Evolutionary conservation across 257 asterid species (phyloP), one percentile per base, ranked within the genome.

Genomic region (Leonotis leonurus): DNA sequence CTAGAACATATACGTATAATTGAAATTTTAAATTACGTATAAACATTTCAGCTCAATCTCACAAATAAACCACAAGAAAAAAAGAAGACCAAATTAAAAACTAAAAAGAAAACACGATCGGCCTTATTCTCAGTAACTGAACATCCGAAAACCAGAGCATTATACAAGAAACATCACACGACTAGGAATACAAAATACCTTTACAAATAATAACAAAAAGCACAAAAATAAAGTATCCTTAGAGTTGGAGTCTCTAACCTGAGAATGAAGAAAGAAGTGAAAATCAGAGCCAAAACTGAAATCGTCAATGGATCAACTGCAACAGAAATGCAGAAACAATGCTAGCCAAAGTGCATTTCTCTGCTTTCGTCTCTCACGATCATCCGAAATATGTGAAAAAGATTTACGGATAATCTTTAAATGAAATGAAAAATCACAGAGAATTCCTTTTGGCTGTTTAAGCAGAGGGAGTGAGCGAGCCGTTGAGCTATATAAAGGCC

Each of bases 211-310:
- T 8, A n/a, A 26, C 5, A 4, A 32, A 6, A 44, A 37, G 6
- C 5, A 24, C 9, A 8, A 9, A 29, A 8, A 12, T 60, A 24
- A 22, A 14, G 16, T 33, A 11, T 25, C 9, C n/a, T n/a, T n/a
- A n/a, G n/a, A n/a, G n/a, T n/a, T n/a, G n/a, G 56, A 61, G 69
- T 53, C 48, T 57, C 71, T 76, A 55, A 80, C 82, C 80, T 43
- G 77, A 46, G 50, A n/a, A n/a, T 41, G 22, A 57, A 66, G 50
- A 49, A 62, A 55, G 21, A 53, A 25, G 21, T 32, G 52, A 51
- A 49, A 64, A 66, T 51, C 70, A 55, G 27, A 60, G 14, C 53
- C 46, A 29, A 69, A 40, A 51, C 41, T n/a, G 67, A 54, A 49
- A 59, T 49, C 18, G 6, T 55, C 52, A 33, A 39, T 12, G 36